phyloP scores from a whole-genome alignment of 2,329 filamentous ascomycete species.

The Ophiostoma pallidulum region DNA sequence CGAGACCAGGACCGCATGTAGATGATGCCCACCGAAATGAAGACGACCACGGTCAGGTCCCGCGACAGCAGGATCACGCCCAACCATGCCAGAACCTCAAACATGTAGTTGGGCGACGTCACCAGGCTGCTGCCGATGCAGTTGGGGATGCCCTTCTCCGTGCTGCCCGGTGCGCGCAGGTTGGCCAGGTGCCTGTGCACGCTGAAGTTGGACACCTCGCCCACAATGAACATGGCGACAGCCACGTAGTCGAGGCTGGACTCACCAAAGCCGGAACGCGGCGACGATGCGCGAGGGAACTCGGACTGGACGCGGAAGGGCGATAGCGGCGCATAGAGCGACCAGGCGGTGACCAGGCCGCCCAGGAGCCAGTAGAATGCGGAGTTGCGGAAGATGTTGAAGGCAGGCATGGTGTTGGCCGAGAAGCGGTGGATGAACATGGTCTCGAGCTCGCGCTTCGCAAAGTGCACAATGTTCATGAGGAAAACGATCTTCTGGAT shows the following conservation, averaged over 20 bases:
- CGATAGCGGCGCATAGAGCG: slow-evolving; percentile 70
- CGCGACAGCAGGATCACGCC: slow-evolving; percentile 72
- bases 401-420: slow-evolving; percentile 81
- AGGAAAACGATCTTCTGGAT: slow-evolving; percentile 65
- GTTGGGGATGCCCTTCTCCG: slow-evolving; percentile 76
- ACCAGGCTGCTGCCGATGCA: slow-evolving; percentile 80
- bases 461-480: slow-evolving; percentile 73
- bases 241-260: slow-evolving; percentile 52
- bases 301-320: slow-evolving; percentile 35
- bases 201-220: slow-evolving; percentile 70
- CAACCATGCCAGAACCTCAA: slow-evolving; percentile 79
- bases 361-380: slow-evolving; percentile 86
- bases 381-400: slow-evolving; percentile 91
- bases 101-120: slow-evolving; percentile 96
- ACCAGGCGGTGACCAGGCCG: slow-evolving; percentile 72
- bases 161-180: slow-evolving; percentile 69
- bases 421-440: slow-evolving; percentile 93
- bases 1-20: slow-evolving; percentile 85
- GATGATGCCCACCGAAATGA: slow-evolving; percentile 59
- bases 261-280: slow-evolving; percentile 18
- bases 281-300: slow-evolving; percentile 7
- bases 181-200: slow-evolving; percentile 71
- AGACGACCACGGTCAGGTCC: slow-evolving; percentile 68
- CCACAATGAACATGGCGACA: slow-evolving; percentile 61
- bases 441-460: slow-evolving; percentile 93